Base-by-base conservation (phyloP, 208 protist genomes). In the Acanthamoeba lenticulata region DNA sequence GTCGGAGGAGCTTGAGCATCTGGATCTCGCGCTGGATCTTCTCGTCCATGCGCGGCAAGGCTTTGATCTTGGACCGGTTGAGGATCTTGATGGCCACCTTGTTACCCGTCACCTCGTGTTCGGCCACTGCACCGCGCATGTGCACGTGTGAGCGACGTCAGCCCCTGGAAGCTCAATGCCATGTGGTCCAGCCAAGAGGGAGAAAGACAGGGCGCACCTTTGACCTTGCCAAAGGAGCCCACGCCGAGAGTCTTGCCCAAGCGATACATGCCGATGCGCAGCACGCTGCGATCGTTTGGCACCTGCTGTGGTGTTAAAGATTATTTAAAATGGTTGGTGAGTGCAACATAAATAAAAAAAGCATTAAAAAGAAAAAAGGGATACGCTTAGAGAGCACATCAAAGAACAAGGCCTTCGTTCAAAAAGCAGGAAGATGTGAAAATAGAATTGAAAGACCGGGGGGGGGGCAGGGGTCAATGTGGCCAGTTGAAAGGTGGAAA, bases 221-320 rank as follows among this genome's bases (percentile, higher is more conserved):
- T 99, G 32, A 99, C 99, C 96, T 99, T 99, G 74, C 99, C 99
- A 91, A 99, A 99, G 62, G 99, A 99, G 83, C 99, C 99, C 72
- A 99, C 98, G 42, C 99, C 99, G 0, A 99, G 96, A 4, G 99
- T 99, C 90, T 99, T 99, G 49, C 99, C 98, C 74, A 99, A 98
- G 55, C 98, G 95, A 96, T 99, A 99, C 90, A 98, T 98, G 45
- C 99, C 99, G 89, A 99, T 99, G 9, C 55, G 45, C 42, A 90
- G 83, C 32, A 90, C 83, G 42, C 40, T 83, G 40, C 74, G 36
- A 32, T 83, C 74, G 24, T 24, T 38, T 32, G 74, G 13, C 34
- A 83, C 38, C 74, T 83, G 42, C n/a, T n/a, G n/a, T n/a, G n/a
- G n/a, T n/a, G n/a, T n/a, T n/a, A n/a, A n/a, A n/a, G n/a, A n/a